Conservation (phyloP, 768 basidiomycete genomes). For the Tylopilus subfusipes region DNA sequence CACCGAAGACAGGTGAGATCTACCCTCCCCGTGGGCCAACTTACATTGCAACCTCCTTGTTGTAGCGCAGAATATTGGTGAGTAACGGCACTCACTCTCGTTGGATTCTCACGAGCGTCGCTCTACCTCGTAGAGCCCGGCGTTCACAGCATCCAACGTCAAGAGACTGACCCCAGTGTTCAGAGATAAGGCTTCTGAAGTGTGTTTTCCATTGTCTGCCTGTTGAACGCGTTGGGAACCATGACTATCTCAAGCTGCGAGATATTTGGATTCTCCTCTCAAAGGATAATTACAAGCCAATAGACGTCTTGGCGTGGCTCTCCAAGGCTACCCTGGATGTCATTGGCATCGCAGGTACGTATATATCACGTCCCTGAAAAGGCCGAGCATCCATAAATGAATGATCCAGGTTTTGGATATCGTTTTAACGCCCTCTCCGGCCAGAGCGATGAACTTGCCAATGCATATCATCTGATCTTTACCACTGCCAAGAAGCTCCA, state of each 20-base stretch:
- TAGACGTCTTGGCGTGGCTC: constrained; percentile 65
- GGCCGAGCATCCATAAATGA: neutral
- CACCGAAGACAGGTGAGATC: constrained; percentile 49
- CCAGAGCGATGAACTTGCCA: constrained; percentile 50
- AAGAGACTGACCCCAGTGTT: constrained; percentile 54
- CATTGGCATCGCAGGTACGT: constrained; percentile 65
- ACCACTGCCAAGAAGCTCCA: constrained; percentile 50
- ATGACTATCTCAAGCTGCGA: constrained; percentile 37
- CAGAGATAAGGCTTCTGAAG: constrained; percentile 52
- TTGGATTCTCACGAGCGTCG: neutral
- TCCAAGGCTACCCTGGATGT: constrained; percentile 70
- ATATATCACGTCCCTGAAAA: neutral
- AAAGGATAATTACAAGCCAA: constrained; percentile 21
- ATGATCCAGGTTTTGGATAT: constrained; percentile 48
- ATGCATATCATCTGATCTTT: constrained; percentile 53
- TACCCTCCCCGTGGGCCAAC: neutral
- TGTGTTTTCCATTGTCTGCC: constrained; percentile 22
- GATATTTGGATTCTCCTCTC: constrained; percentile 38
- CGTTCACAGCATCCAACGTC: constrained; percentile 49
- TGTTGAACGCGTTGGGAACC: neutral
- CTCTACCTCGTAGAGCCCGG: constrained; percentile 38
- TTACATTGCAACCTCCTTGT: constrained; percentile 1
- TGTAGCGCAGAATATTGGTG: constrained; percentile 50
- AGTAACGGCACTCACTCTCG: constrained; percentile 19
- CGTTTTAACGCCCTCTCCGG: constrained; percentile 50